Evolutionary conservation across 1,139 yeast species (phyloP), one percentile per base, ranked within the genome.

Genomic region (Magnusiomyces magnusii): DNA sequence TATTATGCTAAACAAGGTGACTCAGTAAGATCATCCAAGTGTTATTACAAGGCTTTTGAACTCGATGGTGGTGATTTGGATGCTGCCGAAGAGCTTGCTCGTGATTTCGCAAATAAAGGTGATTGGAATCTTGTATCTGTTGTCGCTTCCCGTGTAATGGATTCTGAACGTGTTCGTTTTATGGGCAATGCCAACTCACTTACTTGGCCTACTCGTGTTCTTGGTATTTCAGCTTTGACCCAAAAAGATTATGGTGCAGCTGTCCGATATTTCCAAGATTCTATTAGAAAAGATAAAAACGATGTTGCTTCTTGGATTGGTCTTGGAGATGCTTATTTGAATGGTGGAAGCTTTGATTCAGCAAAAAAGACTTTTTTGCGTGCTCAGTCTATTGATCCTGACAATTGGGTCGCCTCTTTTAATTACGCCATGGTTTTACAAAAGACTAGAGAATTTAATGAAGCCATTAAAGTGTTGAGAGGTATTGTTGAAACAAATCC

Each of bases 241-340:
- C 76, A 75, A 31, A 89, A 85, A 64, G 85, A 87, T 65, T 90
- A 84, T 65, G 84, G 84, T 1, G 84, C 84, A 60, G 96, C 99
- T 0, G 85, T 92, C 52, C 93, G 88, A 70, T 85, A 88, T 82
- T 91, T 90, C 68, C 99, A 93, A 72, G 81, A 84, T 34, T 92
- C 97, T 0, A 76, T 95, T 58, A 79, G 98, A 62, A 75, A 87
- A 64, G 76, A 84, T 47, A 76, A 87, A 0, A 68, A 71, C 60
- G 97, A 93, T 72, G 71, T 80, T 9, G 85, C 87, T 65, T 85
- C 96, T 15, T 92, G 98, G 98, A 78, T 87, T 28, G 97, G 97
- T 0, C 76, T 93, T 47, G 99, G 99, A 24, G 99, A 95, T 71
- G 95, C 97, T 0, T 93, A 93, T 70, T 78, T 80, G 60, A 82